Evolutionary conservation across 2,329 filamentous ascomycete species (phyloP), one percentile per base, ranked within the genome.

Genomic region (Aspergillus fructus): DNA sequence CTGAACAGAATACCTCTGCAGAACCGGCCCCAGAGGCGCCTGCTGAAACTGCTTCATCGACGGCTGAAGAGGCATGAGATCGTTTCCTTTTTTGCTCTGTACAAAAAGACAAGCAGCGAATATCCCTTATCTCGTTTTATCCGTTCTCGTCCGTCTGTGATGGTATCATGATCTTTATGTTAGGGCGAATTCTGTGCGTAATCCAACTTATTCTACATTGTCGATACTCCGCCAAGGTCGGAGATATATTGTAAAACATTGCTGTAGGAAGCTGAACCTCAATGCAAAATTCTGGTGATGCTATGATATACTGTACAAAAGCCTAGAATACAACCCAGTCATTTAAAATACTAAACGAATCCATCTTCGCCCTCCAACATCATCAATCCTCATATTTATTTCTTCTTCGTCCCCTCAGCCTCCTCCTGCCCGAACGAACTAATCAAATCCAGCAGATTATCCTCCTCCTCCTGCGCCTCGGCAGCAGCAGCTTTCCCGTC

Each of bases 391-490:
- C 55, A 51, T 13, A 69, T 68, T 68, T 72, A 71, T 66, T 74
- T 75, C 66, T 71, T 71, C 56, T 68, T 72, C 53, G 64, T 58
- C 58, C 60, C 61, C 62, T 68, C 67, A 61, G 68, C 63, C 63
- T 75, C 71, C 65, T 73, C 71, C 67, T 79, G 75, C 30, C 74
- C 78, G 68, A 78, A 80, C 43, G 76, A 79, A 66, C 77, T 80
- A 63, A 85, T 83, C 71, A 85, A 71, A 74, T 85, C 82, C 73
- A 86, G 70, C 68, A 85, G 65, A 68, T 80, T 83, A 60, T 83
- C 82, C 52, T 83, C 79, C 57, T 79, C 74, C 53, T 78, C 74
- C 51, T 76, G 71, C 30, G 71, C 74, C 70, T 76, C 80, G 17
- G 50, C 81, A 70, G 69, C 66, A 21, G 59, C 71, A 40, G 67